Evolutionary conservation across 2,329 filamentous ascomycete species (phyloP).

Genomic region (Diaporthe citriasiana): DNA sequence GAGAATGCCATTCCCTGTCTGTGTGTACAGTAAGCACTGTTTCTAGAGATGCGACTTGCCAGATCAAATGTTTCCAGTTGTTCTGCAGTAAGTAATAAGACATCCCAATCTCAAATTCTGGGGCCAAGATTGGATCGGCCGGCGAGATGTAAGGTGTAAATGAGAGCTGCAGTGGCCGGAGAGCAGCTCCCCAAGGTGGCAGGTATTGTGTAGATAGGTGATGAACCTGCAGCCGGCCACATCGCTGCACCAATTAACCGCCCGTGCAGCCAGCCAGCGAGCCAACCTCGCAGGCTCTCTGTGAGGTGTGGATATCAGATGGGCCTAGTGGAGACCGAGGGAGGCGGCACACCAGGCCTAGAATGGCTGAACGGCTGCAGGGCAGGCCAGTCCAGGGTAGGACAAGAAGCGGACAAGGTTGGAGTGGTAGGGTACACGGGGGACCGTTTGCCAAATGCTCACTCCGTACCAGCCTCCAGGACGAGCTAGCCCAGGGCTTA

Average conservation of each 20-base stretch:
- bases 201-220: not conserved
- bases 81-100: not conserved
- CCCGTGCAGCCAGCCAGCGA: not conserved
- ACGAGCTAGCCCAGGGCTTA: not conserved
- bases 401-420: not conserved
- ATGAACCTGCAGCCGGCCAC: constrained; percentile 11
- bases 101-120: constrained; percentile 15
- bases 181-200: not conserved
- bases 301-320: constrained; percentile 19
- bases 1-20: no score
- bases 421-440: no score
- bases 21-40: not conserved
- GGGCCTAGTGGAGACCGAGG: not conserved
- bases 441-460: not conserved
- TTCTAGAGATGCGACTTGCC: not conserved
- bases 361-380: not conserved
- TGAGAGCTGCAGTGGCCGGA: not conserved
- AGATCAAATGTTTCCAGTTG: not conserved
- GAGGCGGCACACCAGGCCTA: not conserved
- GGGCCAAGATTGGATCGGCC: constrained; percentile 12
- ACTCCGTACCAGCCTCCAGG: not conserved
- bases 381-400: not conserved
- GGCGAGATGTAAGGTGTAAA: constrained; percentile 5
- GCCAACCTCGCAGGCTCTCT: not conserved
- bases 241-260: constrained; percentile 2